phyloP scores from a whole-genome alignment of 805 yeast genomes.

The Pichia deserticola region DNA sequence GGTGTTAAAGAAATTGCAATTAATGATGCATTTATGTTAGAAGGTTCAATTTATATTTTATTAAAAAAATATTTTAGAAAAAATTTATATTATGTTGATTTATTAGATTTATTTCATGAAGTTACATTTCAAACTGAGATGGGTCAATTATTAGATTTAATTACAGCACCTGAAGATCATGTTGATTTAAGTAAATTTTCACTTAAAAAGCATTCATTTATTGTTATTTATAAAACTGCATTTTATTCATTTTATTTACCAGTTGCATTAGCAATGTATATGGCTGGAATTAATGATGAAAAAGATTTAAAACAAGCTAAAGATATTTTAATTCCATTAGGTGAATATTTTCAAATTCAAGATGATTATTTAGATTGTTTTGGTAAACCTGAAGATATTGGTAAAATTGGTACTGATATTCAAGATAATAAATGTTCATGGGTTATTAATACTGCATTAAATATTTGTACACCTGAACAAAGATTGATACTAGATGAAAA shows the following conservation, averaged over 20 bases:
- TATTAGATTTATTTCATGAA: constrained; percentile 92
- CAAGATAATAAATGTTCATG: constrained; percentile 98
- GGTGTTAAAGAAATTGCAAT: constrained; percentile 90
- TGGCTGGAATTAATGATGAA: constrained; percentile 69
- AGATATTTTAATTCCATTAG: constrained; percentile 85
- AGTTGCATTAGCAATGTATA: constrained; percentile 92
- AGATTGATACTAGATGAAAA: constrained; percentile 75
- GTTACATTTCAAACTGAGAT: constrained; percentile 96
- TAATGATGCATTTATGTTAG: constrained; percentile 95
- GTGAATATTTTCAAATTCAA: constrained; percentile 98
- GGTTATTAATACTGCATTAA: constrained; percentile 90
- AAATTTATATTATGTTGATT: constrained; percentile 79
- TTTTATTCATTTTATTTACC: constrained; percentile 96
- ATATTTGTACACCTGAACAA: constrained; percentile 71
- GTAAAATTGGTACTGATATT: constrained; percentile 97
- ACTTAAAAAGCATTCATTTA: constrained; percentile 84
- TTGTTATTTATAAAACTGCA: constrained; percentile 95
- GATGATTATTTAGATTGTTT: constrained; percentile 96
- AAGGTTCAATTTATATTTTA: constrained; percentile 84
- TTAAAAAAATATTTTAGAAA: constrained; percentile 81
- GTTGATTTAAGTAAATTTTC: constrained; percentile 87
- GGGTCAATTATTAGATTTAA: constrained; percentile 91
- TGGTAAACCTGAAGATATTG: constrained; percentile 95
- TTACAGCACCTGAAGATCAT: constrained; percentile 94
- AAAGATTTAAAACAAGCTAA: constrained; percentile 80